Base-by-base conservation (phyloP, 192 early-diverging fungal species). In the Umbelopsis vinacea region DNA sequence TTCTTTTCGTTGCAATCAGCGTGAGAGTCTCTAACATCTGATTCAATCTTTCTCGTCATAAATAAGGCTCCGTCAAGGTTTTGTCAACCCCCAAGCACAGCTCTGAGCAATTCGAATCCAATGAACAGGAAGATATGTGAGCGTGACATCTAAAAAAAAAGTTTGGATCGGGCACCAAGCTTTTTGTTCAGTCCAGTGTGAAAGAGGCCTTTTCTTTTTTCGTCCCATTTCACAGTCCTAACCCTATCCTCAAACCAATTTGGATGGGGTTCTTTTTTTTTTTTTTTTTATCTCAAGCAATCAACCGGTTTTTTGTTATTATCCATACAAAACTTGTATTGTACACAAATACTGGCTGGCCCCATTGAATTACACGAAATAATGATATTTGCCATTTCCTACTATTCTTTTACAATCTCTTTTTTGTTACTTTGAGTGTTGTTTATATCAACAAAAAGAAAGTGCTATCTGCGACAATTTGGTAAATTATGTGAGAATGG, bases 1-100 rank as follows among this genome's bases (percentile, higher is more conserved):
- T 29, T 19, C 17, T 63, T 50, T 50, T 3, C 29, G 48, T 6
- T 50, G 19, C 9, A 33, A 17, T 3, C 33, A 37, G 17, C 15
- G 26, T 19, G 57, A 37, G 26, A 29, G 57, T 63, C 0, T 24
- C 33, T 63, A 19, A 35, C 57, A 63, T 63, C 57, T 63, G 57
- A 63, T 35, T 26, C 29, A 22, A n/a, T n/a, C 21, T 22, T 24
- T 63, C 12, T n/a, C 15, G 15, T 63, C 26, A 63, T 35, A 4
- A 63, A 38, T 29, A 37, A 63, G 57, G 19, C 57, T 63, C 57
- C 2, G 57, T 63, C 57, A 63, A 63, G 33, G 57, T 63, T 63
- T 63, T 63, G 57, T 63, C 57, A 37, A 63, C 57, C 33, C 57
- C 57, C 57, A 63, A 63, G 57, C 57, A 63, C 33, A 63, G 12